Evolutionary conservation across 2,329 filamentous ascomycete genomes (phyloP), one percentile per base, ranked within the genome.

Genomic region (Pyricularia sp.): DNA sequence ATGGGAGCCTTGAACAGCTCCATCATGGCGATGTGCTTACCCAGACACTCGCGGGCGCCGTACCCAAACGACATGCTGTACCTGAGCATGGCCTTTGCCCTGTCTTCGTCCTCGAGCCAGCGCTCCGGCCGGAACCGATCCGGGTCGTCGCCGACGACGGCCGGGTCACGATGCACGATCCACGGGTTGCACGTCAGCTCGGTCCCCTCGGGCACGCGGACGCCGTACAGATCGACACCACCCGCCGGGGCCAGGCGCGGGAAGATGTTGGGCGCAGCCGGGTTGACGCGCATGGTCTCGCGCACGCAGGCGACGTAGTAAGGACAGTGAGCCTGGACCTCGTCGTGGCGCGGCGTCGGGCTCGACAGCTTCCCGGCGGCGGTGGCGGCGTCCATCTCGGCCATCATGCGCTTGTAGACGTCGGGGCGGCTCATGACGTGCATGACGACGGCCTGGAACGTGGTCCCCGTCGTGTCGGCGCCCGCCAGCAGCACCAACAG

Each of bases 131-230:
- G 76, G 73, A 84, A 91, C 0, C 74, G 74, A 64, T 88, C 83
- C 0, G 84, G 81, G 70, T 90, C 84, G 0, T 79, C 73, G 0
- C 87, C 88, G 69, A 88, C 90, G 10, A 88, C 75, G 59, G 84
- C 81, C 3, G 80, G 79, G 10, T 84, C 79, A 0, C 84, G 82
- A 72, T 90, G 87, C n/a, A 90, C 77, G 0, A 88, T 85, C 83
- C 84, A 89, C 0, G 86, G 81, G 70, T 84, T 88, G 75, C 84
- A 86, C 9, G 86, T 86, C 2, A 89, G 82, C 69, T 87, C 85
- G 0, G 85, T 85, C 2, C 86, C 86, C 2, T 82, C 85, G 0
- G 84, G 83, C 4, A 90, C 68, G 61, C 70, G 72, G n/a, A 74
- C 65, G 0, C 71, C 73, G 31, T 73, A 70, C 2, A 77, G 69